Base-by-base conservation (phyloP, 1,284 basidiomycete species). In the Cystobasidium pallidum region DNA sequence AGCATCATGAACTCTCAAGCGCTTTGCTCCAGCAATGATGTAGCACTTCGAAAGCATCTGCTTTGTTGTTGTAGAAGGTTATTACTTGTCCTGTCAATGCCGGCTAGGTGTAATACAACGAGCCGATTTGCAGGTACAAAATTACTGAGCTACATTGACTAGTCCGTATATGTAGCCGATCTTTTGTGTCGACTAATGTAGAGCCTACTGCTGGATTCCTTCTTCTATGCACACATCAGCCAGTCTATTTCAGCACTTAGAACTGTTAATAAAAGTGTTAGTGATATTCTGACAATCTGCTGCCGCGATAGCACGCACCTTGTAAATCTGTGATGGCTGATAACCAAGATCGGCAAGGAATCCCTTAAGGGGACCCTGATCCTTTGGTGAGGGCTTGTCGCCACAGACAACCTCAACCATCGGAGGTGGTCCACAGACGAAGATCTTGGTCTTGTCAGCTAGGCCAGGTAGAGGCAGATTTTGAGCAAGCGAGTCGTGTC, bases 281-380 rank as follows among this genome's bases (percentile, higher is more conserved):
- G 6, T 8, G 43, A 39, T 6, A 39, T 7, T 39, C 36, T 45
- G n/a, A 15, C 28, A 21, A 21, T 39, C 36, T 39, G 36, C 36
- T 39, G 36, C 36, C 49, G 26, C 19, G 30, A 19, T 21, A 21
- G 19, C 11, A 8, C 67, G 24, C 34, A 71, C 68, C 68, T 71
- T 71, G 68, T 71, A 71, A 21, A 71, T 61, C 41, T 71, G 68
- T 17, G 43, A 54, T 43, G 66, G 49, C 32, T 59, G 41, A 81
- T 93, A 96, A 47, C 92, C 92, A 11, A 96, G 85, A 75, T 94
- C 90, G 82, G 91, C 91, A 67, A 97, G 83, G 28, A 90, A 83
- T 52, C 94, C 94, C 39, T 85, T 85, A n/a, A 96, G 78, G 74
- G 87, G 86, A 32, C 94, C 94, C 82, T 96, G 94, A 81, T 91